Evolutionary conservation across 2,329 filamentous ascomycete species (phyloP).

Genomic region (Bipolaris cookei): DNA sequence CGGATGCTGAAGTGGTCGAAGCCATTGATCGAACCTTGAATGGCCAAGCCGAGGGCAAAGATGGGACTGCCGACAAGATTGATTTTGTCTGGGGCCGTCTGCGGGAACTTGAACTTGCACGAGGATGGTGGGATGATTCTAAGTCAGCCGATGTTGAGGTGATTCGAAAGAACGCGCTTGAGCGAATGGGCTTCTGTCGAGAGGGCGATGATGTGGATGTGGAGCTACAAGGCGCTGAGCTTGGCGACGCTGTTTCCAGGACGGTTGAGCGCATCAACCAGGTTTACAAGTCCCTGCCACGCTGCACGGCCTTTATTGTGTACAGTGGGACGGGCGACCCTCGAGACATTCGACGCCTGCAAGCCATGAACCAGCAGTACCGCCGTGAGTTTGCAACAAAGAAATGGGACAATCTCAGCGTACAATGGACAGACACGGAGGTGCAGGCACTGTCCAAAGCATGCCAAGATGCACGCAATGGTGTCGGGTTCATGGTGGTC

Average conservation of each 20-base stretch:
- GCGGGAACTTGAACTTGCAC: conserved; percentile 64
- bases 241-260: conserved; percentile 56
- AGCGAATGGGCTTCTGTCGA: conserved; percentile 30
- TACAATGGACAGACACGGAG: conserved; percentile 70
- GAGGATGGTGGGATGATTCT: conserved; percentile 66
- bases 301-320: conserved; percentile 66
- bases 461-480: conserved; percentile 62
- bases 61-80: conserved; percentile 59
- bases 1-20: conserved; percentile 64
- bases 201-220: conserved; percentile 26
- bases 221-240: conserved; percentile 35
- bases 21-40: conserved; percentile 61
- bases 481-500: conserved; percentile 65
- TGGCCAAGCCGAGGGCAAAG: conserved; percentile 52
- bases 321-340: conserved; percentile 71
- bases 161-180: conserved; percentile 36
- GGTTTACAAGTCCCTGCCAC: conserved; percentile 63
- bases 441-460: conserved; percentile 65
- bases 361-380: conserved; percentile 62
- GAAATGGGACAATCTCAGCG: conserved; percentile 68
- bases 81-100: conserved; percentile 70
- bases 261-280: conserved; percentile 59
- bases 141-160: conserved; percentile 49
- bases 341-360: conserved; percentile 61
- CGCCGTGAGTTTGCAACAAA: conserved; percentile 63